Percentiles rank a stretch among this genome's conserved stretches.
Conservation (phyloP, 768 basidiomycete species). For the Phaeotremella fagi region DNA sequence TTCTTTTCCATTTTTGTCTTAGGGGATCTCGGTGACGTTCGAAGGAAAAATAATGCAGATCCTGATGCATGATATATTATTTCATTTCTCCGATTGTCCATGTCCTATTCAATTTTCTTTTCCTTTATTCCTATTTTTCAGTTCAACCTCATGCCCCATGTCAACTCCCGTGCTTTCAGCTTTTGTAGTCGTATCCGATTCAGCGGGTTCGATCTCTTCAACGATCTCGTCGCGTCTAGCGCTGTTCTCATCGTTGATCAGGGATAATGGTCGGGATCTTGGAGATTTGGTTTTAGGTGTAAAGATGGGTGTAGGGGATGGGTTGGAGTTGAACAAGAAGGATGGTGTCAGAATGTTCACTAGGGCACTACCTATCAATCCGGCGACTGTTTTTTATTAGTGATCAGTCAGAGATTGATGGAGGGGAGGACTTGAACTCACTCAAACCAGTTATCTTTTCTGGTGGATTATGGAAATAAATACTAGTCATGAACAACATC, state of each 20-base stretch:
- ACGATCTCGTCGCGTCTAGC: slow-evolving; percentile 29
- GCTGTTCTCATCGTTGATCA: slow-evolving; percentile 24
- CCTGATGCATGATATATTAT: too few species aligned
- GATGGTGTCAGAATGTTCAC: slow-evolving; percentile 5
- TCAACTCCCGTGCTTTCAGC: slow-evolving; percentile 7
- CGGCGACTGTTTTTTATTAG: neutral
- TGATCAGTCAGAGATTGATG: too few species aligned
- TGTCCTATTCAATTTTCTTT: too few species aligned
- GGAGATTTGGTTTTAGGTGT: neutral
- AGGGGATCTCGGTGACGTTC: too few species aligned
- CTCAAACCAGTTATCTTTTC: slow-evolving; percentile 84
- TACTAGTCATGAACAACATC: slow-evolving; percentile 70
- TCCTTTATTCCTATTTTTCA: too few species aligned
- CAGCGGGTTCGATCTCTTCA: slow-evolving; percentile 23
- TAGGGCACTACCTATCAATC: neutral
- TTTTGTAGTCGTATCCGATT: slow-evolving; percentile 4
- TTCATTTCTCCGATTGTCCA: too few species aligned
- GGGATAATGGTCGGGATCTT: neutral
- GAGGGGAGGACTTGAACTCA: slow-evolving; percentile 51
- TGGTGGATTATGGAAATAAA: slow-evolving; percentile 83
- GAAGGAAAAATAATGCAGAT: too few species aligned
- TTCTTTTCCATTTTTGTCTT: too few species aligned
- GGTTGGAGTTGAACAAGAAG: slow-evolving; percentile 7
- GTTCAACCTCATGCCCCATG: too few species aligned
- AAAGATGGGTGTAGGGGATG: neutral